Evolutionary conservation across 495 filamentous ascomycete genomes (phyloP), one percentile per base, ranked within the genome.

Genomic region (Aspergillus baeticus): DNA sequence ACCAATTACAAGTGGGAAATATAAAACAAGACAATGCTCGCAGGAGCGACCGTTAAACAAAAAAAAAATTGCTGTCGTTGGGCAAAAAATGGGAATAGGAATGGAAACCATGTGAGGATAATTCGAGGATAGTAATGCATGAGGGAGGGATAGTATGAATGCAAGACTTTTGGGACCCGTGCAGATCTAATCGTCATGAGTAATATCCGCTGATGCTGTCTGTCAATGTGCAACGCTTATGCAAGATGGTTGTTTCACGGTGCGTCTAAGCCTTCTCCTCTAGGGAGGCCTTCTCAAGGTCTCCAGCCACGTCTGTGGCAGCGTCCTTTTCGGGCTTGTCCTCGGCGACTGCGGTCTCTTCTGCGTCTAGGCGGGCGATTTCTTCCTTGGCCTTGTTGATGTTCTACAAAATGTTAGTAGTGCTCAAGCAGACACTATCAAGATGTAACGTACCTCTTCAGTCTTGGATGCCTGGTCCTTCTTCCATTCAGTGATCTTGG

Each of bases 401-500:
- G 69, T 91, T 91, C 87, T 90, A 64, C 57, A 55, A 4, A 36
- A n/a, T 50, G 39, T 72, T 58, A 63, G 57, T 51, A 48, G 55
- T 42, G 21, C 26, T 34, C 14, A 18, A 8, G 14, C 5, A 20
- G 1, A 48, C n/a, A n/a, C n/a, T 17, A 10, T 10, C 20, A 49
- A 35, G 11, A 23, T 21, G 29, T 43, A 66, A 63, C 78, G 83
- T 72, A 97, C 94, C 81, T 91, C 87, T 58, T 88, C 84, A n/a
- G 94, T 99, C 78, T 96, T 90, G 53, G 81, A 78, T 34, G 89
- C 83, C 76, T 97, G 93, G 73, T 95, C 88, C 37, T 85, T 79
- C 81, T 96, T 96, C 90, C 93, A 99, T 62, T 87, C 81, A n/a
- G 85, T 87, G 36, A 96, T 77, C 80, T 98, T 98, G 55, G 81